Base-by-base conservation (phyloP, 1,284 basidiomycete genomes). In the Thelephora terrestris region DNA sequence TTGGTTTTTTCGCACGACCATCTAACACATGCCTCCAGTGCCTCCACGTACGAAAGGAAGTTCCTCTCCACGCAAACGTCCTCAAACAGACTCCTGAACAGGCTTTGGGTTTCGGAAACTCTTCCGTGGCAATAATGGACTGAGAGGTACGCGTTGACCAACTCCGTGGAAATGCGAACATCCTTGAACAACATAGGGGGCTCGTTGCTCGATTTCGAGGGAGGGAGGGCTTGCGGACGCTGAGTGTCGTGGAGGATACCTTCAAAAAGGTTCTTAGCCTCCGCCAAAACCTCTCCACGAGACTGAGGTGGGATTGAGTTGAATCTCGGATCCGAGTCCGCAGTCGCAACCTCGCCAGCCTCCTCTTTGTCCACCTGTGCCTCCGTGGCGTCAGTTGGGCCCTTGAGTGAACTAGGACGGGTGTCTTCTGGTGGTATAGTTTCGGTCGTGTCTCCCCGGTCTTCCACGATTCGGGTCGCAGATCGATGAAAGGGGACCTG, bases 131-230 rank as follows among this genome's bases (percentile, higher is more conserved):
- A 61, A 69, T 87, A 80, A 55, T 85, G 76, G 0, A 93, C 83
- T 2, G 86, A 78, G 35, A 97, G 66, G 61, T 91, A 97, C 1
- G 91, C 79, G 58, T 91, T 91, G 54, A 94, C 60, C 7, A 97
- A 72, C 1, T 75, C 71, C 0, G 85, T 57, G 0, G 80, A 78
- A 25, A 85, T 59, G 2, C 62, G 50, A 25, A 95, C 88, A 40
- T 71, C 60, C 2, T 64, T 62, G 62, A 97, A 89, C 51, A 50
- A 55, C 47, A 36, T 24, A 1, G 61, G 56, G 50, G 64, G 48
- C 10, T 52, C 45, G 12, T 51, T 49, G 14, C 60, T 57, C 0
- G 34, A 32, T 16, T 25, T 37, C 3, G 36, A 45, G 1, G 51
- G 4, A 27, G 39, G 34, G 39, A 47, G 9, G 48, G 45, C 29